A percentile compares a stretch with the other conserved stretches of the same genome.
phyloP scores from a whole-genome alignment of 176 grass and related monocot genomes.

The Hordeum marinum region DNA sequence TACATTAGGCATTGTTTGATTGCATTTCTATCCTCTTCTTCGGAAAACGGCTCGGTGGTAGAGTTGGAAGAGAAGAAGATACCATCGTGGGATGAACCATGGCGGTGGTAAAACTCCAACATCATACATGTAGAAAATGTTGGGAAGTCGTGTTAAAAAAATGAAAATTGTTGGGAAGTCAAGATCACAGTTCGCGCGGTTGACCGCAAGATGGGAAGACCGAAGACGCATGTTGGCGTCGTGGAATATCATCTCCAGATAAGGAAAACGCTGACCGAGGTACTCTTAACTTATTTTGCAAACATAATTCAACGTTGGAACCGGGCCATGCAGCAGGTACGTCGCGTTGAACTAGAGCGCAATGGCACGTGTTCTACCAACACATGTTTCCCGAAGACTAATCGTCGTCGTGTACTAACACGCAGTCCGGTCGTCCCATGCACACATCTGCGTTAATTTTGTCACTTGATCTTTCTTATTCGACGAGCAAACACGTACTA shows the following conservation, averaged over 20 bases:
- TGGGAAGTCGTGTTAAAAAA: no score
- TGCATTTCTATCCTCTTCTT: no score
- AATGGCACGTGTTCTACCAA: conserved; percentile 9
- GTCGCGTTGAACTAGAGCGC: not conserved
- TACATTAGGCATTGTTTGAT: no score
- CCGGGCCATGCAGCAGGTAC: not conserved
- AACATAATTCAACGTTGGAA: not conserved
- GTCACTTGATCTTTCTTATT: no score
- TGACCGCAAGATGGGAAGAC: not conserved
- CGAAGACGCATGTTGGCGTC: not conserved
- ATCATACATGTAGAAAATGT: no score
- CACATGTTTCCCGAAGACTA: not conserved
- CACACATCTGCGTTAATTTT: not conserved
- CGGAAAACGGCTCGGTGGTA: no score
- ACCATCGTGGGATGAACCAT: no score
- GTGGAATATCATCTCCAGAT: not conserved
- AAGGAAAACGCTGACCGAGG: not conserved
- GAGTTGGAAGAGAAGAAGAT: no score
- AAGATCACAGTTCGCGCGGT: not conserved
- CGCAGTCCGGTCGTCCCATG: not conserved
- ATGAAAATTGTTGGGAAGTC: not conserved
- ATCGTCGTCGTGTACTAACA: not conserved
- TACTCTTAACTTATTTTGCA: not conserved
- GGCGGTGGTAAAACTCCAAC: no score
- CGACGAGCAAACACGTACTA: not conserved